phyloP scores from a whole-genome alignment of 2,329 filamentous ascomycete species.

The Aureobasidium sp. region DNA sequence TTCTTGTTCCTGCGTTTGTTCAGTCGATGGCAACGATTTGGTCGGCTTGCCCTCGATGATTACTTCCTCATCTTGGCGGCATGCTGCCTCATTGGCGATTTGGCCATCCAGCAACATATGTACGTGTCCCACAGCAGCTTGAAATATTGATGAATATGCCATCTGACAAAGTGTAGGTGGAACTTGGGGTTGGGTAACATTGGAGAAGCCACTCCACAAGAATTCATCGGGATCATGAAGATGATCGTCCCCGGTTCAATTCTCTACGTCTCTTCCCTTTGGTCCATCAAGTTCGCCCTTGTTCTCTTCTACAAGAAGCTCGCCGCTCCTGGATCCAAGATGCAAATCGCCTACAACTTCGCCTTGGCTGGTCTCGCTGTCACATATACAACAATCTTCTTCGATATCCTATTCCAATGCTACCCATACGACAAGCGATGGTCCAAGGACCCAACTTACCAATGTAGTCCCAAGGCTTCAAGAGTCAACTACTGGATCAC shows the following conservation, averaged over 20 bases:
- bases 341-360: constrained; percentile 6
- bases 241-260: constrained; percentile 9
- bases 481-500: constrained; percentile 9
- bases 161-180: neutral
- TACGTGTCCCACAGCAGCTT: neutral
- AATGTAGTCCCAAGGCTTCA: constrained; percentile 1
- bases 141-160: neutral
- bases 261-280: neutral
- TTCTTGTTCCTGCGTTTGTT: constrained; percentile 4
- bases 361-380: neutral
- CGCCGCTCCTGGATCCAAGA: neutral
- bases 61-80: constrained; percentile 8
- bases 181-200: constrained; percentile 2
- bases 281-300: constrained; percentile 4
- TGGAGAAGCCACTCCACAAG: neutral
- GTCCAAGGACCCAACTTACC: neutral
- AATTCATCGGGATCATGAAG: constrained; percentile 6
- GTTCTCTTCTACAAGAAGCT: constrained; percentile 8
- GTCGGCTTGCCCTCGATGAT: constrained; percentile 2
- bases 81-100: neutral
- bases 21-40: constrained; percentile 1
- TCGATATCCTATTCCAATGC: constrained; percentile 7
- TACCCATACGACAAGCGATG: constrained; percentile 6
- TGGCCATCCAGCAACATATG: constrained; percentile 7
- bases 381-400: constrained; percentile 2